Conservation (phyloP, 2,329 filamentous ascomycete species). For the Aspergillus pseudoterreus region DNA sequence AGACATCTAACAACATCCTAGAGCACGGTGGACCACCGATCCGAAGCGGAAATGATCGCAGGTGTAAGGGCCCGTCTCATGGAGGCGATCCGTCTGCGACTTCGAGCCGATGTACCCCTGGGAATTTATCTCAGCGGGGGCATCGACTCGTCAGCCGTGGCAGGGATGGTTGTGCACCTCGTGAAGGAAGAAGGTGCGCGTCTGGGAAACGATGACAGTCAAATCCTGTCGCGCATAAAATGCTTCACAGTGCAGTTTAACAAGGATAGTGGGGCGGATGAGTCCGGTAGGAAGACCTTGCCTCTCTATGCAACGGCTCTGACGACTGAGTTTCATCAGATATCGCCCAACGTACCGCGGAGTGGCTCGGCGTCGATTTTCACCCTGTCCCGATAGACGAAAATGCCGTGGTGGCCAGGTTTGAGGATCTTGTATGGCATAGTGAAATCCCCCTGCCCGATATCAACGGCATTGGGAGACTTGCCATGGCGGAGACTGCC, state of each 20-base stretch:
- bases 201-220: slow-evolving; percentile 44
- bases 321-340: neutral
- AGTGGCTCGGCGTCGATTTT: slow-evolving; percentile 46
- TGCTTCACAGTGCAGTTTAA: slow-evolving; percentile 54
- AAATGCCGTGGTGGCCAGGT: slow-evolving; percentile 38
- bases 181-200: slow-evolving; percentile 39
- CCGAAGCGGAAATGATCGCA: slow-evolving; percentile 49
- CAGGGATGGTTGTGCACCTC: slow-evolving; percentile 54
- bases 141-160: slow-evolving; percentile 55
- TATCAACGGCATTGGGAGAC: slow-evolving; percentile 53
- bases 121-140: slow-evolving; percentile 57
- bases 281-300: slow-evolving; percentile 37
- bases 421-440: slow-evolving; percentile 46
- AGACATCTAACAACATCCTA: slow-evolving; percentile 3
- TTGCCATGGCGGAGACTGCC: slow-evolving; percentile 45
- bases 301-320: neutral
- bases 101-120: slow-evolving; percentile 56
- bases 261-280: slow-evolving; percentile 47
- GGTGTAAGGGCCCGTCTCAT: slow-evolving; percentile 49
- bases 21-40: slow-evolving; percentile 39
- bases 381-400: slow-evolving; percentile 44
- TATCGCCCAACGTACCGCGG: slow-evolving; percentile 39
- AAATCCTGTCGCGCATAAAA: slow-evolving; percentile 29
- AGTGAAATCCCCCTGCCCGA: slow-evolving; percentile 47
- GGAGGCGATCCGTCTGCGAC: slow-evolving; percentile 51